Base-by-base conservation (phyloP, 768 basidiomycete genomes). In the Russula vinacea region DNA sequence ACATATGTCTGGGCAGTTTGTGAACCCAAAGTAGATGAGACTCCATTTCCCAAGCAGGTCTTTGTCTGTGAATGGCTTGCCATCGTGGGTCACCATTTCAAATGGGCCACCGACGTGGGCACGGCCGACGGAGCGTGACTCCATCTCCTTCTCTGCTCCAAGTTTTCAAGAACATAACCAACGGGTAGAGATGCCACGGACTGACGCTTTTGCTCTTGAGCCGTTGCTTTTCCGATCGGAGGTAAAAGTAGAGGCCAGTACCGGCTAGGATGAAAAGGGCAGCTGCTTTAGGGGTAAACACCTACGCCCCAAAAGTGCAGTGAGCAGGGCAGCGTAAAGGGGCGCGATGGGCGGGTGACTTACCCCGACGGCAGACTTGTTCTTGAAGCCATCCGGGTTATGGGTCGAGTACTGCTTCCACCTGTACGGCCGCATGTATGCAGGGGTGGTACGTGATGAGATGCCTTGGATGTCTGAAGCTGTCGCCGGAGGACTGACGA, bases 1-100 rank as follows among this genome's bases (percentile, higher is more conserved):
- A 73, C 97, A 99, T 59, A 99, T 98, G 75, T 99, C 97, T 7
- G 97, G 96, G 76, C 97, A 99, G 75, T 99, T 96, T 35, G 96
- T 95, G 79, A 98, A 99, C n/a, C 97, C 97, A 76, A 99, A 99
- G 78, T 98, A 92, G 52, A 92, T 82, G 64, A 92, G n/a, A n/a
- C 82, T 89, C 92, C 92, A 98, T 77, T 91, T 90, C 40, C 94
- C 95, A 29, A 89, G 75, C 52, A 98, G 78, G 71, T 96, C 84
- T 60, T 89, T 77, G 51, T 98, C 88, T 1, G 93, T 89, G 76
- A 94, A 98, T 0, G 83, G 74, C 60, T 73, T 74, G 61, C 85
- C 86, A 10, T 84, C 77, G 53, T 89, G 86, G 8, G 85, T 83
- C 5, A 79, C 83, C 55, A 98, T 79, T 5, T 77, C 75, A 80